Conservation (phyloP, 345 rosid genomes). For the Toxicodendron radicans region DNA sequence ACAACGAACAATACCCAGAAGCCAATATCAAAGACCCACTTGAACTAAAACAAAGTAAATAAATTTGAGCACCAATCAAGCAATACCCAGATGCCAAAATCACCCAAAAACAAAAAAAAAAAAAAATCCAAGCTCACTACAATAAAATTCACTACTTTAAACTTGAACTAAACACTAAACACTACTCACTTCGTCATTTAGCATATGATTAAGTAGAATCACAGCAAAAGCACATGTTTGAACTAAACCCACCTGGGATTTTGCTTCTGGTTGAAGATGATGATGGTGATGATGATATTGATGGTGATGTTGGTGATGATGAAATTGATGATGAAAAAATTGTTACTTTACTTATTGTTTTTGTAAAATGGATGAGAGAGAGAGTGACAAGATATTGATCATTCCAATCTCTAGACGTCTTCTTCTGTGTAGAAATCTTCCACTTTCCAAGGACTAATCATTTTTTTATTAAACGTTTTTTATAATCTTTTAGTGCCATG, state of each 20-base stretch:
- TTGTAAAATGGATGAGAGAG: conserved; percentile 9
- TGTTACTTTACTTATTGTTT: background rate
- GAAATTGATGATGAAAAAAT: conserved; percentile 17
- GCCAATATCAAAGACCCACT: conserved; percentile 12
- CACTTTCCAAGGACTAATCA: conserved; percentile 44
- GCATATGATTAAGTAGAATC: background rate
- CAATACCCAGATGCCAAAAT: conserved; percentile 22
- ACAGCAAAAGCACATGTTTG: background rate
- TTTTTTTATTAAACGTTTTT: conserved; percentile 30
- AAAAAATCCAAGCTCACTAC: background rate
- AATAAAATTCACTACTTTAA: conserved; percentile 8
- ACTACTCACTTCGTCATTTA: background rate
- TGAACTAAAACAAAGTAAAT: background rate
- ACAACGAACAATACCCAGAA: conserved; percentile 2
- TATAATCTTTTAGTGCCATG: conserved; percentile 28
- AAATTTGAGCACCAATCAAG: conserved; percentile 9
- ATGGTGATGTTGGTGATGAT: conserved; percentile 6
- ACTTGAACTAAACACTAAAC: conserved; percentile 6
- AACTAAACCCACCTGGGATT: conserved; percentile 35
- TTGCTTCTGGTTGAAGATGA: conserved; percentile 18
- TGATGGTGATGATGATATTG: conserved; percentile 14
- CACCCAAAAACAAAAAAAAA: background rate
- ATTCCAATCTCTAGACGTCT: conserved; percentile 43
- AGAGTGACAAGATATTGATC: conserved; percentile 12
- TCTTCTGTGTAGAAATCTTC: conserved; percentile 38